A percentile compares a stretch with the other conserved stretches of the same genome.
phyloP scores from a whole-genome alignment of 2,329 filamentous ascomycete species.

The Alternaria gansuensis region DNA sequence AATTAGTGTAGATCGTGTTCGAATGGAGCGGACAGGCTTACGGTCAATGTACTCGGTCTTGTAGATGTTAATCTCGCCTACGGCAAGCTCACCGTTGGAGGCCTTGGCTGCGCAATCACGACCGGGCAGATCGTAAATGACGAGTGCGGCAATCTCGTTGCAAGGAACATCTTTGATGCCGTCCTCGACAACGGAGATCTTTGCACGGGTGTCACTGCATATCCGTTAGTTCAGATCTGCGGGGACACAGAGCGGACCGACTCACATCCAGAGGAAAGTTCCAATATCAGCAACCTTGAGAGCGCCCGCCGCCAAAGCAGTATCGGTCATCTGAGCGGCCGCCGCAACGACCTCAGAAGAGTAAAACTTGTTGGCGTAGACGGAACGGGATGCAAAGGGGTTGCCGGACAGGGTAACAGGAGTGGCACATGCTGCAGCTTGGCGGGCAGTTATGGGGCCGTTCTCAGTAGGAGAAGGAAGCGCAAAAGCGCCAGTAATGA shows the following conservation, averaged over 20 bases:
- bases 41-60: slow-evolving; percentile 64
- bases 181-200: slow-evolving; percentile 59
- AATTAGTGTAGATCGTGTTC: slow-evolving; percentile 7
- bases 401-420: slow-evolving; percentile 60
- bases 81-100: slow-evolving; percentile 70
- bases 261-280: slow-evolving; percentile 65
- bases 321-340: slow-evolving; percentile 66
- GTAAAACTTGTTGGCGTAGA: slow-evolving; percentile 64
- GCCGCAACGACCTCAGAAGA: slow-evolving; percentile 62
- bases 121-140: slow-evolving; percentile 72
- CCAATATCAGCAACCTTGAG: slow-evolving; percentile 60
- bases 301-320: slow-evolving; percentile 62
- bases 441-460: slow-evolving; percentile 47
- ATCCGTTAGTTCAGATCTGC: slow-evolving; percentile 14
- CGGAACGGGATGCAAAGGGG: slow-evolving; percentile 60
- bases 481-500: slow-evolving; percentile 48
- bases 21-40: slow-evolving; percentile 25
- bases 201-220: slow-evolving; percentile 60
- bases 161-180: slow-evolving; percentile 62
- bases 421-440: slow-evolving; percentile 45
- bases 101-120: slow-evolving; percentile 72
- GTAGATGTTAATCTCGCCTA: slow-evolving; percentile 62
- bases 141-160: slow-evolving; percentile 62
- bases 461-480: slow-evolving; percentile 45
- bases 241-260: slow-evolving; percentile 9